A percentile compares a stretch with the other conserved stretches of the same genome.
phyloP scores from a whole-genome alignment of 192 early-diverging fungal genomes.

The Entophlyctis luteolus region DNA sequence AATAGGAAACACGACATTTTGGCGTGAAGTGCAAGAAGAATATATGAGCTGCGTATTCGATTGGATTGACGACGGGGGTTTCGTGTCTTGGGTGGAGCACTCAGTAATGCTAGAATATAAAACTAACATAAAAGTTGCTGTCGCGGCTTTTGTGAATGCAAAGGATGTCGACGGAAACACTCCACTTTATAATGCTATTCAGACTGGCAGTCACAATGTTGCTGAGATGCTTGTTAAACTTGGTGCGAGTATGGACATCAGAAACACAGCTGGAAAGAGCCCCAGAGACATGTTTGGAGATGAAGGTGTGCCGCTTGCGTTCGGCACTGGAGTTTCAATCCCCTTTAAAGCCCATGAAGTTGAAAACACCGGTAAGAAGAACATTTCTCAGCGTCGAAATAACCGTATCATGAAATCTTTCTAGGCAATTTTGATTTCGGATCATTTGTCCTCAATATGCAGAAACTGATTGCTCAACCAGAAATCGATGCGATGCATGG shows the following conservation, averaged over 20 bases:
- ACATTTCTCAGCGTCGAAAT: neutral
- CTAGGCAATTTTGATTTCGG: neutral
- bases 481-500: too few relatives aligned
- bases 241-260: conserved; percentile 4
- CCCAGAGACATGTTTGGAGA: neutral
- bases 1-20: neutral
- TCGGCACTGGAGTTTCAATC: too few relatives aligned
- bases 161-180: conserved; percentile 20
- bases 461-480: neutral
- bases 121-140: neutral
- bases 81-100: neutral
- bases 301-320: neutral
- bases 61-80: conserved; percentile 20
- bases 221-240: conserved; percentile 10
- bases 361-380: neutral
- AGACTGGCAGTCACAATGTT: neutral
- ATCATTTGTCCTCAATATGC: neutral
- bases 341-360: neutral
- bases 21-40: neutral
- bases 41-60: conserved; percentile 24
- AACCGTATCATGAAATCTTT: neutral
- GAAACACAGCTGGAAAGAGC: neutral
- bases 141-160: conserved; percentile 17
- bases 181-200: conserved; percentile 26
- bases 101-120: neutral